phyloP scores from a whole-genome alignment of 352 stramenopile species.

The Saprolegnia diclina region DNA sequence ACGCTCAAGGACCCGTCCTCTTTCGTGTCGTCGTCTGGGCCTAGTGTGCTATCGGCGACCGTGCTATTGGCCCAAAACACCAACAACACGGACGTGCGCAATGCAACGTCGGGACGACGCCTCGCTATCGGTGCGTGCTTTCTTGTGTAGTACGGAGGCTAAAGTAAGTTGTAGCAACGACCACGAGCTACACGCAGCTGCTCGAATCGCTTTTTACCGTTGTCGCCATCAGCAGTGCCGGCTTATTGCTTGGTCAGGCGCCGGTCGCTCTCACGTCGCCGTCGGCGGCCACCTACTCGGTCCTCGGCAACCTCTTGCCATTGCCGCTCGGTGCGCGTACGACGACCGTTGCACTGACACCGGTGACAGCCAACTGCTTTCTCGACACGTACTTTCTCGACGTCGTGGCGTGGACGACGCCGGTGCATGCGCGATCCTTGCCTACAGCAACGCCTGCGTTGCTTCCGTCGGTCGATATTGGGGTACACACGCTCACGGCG shows the following conservation, averaged over 20 bases:
- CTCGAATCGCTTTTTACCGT: constrained; percentile 43
- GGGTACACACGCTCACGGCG: constrained; percentile 8
- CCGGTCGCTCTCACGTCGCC: constrained; percentile 31
- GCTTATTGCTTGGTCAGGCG: constrained; percentile 40
- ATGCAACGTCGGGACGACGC: background rate
- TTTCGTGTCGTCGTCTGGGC: constrained; percentile 36
- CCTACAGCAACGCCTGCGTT: constrained; percentile 40
- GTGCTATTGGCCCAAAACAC: background rate
- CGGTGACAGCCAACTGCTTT: constrained; percentile 40
- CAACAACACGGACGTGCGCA: background rate
- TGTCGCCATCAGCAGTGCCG: constrained; percentile 44
- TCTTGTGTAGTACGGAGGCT: no score
- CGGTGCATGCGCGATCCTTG: constrained; percentile 40
- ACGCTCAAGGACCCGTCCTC: constrained; percentile 32
- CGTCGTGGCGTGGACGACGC: constrained; percentile 36
- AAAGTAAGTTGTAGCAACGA: background rate
- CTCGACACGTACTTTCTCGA: constrained; percentile 44
- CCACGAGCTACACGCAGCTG: constrained; percentile 34
- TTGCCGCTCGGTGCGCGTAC: constrained; percentile 29
- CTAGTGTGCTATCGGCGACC: constrained; percentile 7
- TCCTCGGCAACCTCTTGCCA: constrained; percentile 33
- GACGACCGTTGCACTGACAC: constrained; percentile 32
- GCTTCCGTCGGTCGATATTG: constrained; percentile 29
- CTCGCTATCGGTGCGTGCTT: background rate
- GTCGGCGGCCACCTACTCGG: constrained; percentile 37